These are phyloP conservation scores for Chytriomyces hyalinus DNA, from an alignment of 192 early-diverging fungal species.

Conservation along the genomic window DNA sequence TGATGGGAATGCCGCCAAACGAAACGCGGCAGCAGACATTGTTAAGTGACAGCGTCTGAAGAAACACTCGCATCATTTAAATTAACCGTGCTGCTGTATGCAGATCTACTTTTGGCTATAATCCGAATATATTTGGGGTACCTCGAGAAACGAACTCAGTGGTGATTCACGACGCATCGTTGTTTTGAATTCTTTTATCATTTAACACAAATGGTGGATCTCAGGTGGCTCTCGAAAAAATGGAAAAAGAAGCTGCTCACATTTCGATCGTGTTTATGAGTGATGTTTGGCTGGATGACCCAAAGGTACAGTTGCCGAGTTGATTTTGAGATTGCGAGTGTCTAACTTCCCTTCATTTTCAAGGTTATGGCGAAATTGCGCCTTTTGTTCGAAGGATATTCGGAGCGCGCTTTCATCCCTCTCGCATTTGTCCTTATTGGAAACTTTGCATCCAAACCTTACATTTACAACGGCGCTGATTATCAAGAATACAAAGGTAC, in stretches of 20 bases:
- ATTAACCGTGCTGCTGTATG: background rate
- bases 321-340: constrained; percentile 11
- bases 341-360: background rate
- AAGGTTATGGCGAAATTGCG: constrained; percentile 75
- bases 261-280: constrained; percentile 80
- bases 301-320: constrained; percentile 56
- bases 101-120: constrained; percentile 45
- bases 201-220: too few relatives aligned
- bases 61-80: background rate
- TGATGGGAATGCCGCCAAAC: constrained; percentile 78
- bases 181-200: too few relatives aligned
- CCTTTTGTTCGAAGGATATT: constrained; percentile 77
- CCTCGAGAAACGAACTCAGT: constrained; percentile 57
- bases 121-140: constrained; percentile 63
- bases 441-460: constrained; percentile 81
- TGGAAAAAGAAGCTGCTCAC: constrained; percentile 53
- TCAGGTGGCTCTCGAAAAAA: constrained; percentile 28
- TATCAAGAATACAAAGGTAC: constrained; percentile 67
- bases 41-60: constrained; percentile 11
- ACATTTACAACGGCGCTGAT: constrained; percentile 66
- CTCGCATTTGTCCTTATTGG: constrained; percentile 87
- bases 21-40: constrained; percentile 60
- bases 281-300: constrained; percentile 87
- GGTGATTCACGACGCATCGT: constrained; percentile 30
- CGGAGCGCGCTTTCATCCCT: constrained; percentile 61